Conservation (phyloP, 768 basidiomycete species). For the Hortiboletus campestris region DNA sequence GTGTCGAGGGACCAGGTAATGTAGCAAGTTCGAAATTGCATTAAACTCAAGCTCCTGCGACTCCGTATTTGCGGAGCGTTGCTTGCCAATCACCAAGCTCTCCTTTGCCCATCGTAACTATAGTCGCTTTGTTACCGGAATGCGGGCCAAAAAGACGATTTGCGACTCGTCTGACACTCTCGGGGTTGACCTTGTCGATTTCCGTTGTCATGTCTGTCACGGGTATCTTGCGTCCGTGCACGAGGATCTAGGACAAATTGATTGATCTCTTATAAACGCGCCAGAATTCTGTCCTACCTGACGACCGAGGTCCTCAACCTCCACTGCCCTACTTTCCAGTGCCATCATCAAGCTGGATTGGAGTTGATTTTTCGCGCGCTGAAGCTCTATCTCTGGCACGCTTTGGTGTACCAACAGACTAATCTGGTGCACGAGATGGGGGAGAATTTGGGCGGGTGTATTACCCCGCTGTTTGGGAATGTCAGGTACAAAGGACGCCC, state of each 20-base stretch:
- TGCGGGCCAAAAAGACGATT: constrained; percentile 67
- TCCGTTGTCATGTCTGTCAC: constrained; percentile 88
- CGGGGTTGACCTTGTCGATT: constrained; percentile 72
- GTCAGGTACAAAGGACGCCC: constrained; percentile 78
- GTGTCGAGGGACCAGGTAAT: not conserved
- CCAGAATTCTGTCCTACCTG: constrained; percentile 51
- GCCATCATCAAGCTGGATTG: constrained; percentile 94
- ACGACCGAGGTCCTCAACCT: constrained; percentile 87
- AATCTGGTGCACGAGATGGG: constrained; percentile 85
- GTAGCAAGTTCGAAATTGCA: not conserved
- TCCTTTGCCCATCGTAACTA: constrained; percentile 82
- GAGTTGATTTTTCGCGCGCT: constrained; percentile 92
- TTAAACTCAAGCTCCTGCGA: constrained; percentile 36
- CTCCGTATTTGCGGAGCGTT: constrained; percentile 67
- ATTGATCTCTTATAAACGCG: not conserved
- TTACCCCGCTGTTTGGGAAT: constrained; percentile 55
- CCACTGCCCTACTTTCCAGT: constrained; percentile 79
- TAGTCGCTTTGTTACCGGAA: constrained; percentile 64
- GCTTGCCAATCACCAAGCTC: constrained; percentile 67
- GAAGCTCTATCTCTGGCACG: constrained; percentile 67
- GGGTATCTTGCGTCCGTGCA: constrained; percentile 82
- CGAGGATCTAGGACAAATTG: constrained; percentile 56
- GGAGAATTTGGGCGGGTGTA: constrained; percentile 68
- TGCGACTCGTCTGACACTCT: constrained; percentile 75
- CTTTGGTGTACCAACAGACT: constrained; percentile 73